Percentiles rank a stretch among this genome's conserved stretches.
phyloP scores from a whole-genome alignment of 2,329 filamentous ascomycete genomes.

The Xylaria sp. region DNA sequence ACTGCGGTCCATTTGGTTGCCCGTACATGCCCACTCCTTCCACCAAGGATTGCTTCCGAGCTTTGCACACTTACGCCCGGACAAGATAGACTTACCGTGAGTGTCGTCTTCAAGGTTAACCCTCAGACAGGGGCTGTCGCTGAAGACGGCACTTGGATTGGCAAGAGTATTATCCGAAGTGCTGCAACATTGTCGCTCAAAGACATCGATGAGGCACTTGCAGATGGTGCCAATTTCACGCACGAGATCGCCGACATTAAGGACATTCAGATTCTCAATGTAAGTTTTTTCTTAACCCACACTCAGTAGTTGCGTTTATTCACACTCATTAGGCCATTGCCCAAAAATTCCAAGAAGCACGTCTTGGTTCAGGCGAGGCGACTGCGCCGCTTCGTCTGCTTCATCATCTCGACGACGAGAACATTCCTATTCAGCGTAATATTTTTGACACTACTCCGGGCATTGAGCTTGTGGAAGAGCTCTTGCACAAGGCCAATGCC shows the following conservation, averaged over 20 bases:
- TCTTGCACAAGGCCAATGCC: constrained; percentile 87
- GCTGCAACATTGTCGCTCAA: constrained; percentile 76
- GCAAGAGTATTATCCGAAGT: constrained; percentile 90
- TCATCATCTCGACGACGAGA: constrained; percentile 95
- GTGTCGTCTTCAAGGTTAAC: constrained; percentile 88
- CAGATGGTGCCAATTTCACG: constrained; percentile 55
- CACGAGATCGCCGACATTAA: constrained; percentile 63
- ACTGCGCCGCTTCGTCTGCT: constrained; percentile 83
- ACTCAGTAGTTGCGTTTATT: constrained; percentile 17
- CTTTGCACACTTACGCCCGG: constrained; percentile 81
- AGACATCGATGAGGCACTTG: constrained; percentile 78
- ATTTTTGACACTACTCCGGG: constrained; percentile 87
- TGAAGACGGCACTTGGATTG: constrained; percentile 88
- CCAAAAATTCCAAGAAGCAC: constrained; percentile 83
- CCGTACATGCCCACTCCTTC: constrained; percentile 80
- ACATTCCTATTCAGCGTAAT: constrained; percentile 93
- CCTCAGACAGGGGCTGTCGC: constrained; percentile 69
- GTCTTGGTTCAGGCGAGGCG: constrained; percentile 73
- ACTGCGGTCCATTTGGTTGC: constrained; percentile 94
- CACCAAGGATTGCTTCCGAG: constrained; percentile 76
- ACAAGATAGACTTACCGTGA: constrained; percentile 87
- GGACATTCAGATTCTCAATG: constrained; percentile 74
- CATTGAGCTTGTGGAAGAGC: constrained; percentile 90
- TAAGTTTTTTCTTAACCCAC: constrained; percentile 36
- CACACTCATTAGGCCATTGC: constrained; percentile 56